These are phyloP conservation scores for Fusarium anguioides DNA, from an alignment of 2,329 filamentous ascomycete species.

Conservation along the genomic window DNA sequence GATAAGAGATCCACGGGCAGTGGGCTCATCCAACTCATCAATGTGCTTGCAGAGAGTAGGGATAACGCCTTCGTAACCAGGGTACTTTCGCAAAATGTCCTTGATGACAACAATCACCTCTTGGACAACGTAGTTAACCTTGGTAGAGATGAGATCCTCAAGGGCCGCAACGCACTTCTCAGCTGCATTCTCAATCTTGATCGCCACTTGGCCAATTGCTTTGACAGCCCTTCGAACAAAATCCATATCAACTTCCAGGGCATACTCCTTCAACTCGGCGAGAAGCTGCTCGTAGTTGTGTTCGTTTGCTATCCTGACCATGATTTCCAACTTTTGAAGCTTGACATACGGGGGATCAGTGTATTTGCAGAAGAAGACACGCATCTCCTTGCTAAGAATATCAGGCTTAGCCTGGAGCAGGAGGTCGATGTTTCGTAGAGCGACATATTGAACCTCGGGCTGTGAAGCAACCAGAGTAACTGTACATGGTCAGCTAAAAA, in stretches of 20 bases:
- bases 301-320: conserved; percentile 99
- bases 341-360: conserved; percentile 98
- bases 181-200: conserved; percentile 95
- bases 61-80: conserved; percentile 97
- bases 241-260: conserved; percentile 98
- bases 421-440: conserved; percentile 94
- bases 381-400: conserved; percentile 95
- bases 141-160: conserved; percentile 93
- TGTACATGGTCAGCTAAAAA: conserved; percentile 48
- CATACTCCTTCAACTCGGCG: conserved; percentile 96
- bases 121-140: conserved; percentile 99
- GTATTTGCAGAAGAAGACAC: conserved; percentile 99
- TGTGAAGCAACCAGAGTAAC: conserved; percentile 96
- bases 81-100: conserved; percentile 97
- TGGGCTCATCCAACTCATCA: conserved; percentile 94
- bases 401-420: conserved; percentile 95
- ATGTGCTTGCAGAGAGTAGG: conserved; percentile 96
- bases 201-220: conserved; percentile 96
- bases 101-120: conserved; percentile 99
- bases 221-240: conserved; percentile 94
- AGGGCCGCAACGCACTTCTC: conserved; percentile 96
- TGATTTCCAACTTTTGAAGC: conserved; percentile 96
- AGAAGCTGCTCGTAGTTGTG: conserved; percentile 95
- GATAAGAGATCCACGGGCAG: conserved; percentile 89
- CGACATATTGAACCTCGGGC: conserved; percentile 98